Conservation (phyloP, 306 rosid species). For the Prosopis cineraria region DNA sequence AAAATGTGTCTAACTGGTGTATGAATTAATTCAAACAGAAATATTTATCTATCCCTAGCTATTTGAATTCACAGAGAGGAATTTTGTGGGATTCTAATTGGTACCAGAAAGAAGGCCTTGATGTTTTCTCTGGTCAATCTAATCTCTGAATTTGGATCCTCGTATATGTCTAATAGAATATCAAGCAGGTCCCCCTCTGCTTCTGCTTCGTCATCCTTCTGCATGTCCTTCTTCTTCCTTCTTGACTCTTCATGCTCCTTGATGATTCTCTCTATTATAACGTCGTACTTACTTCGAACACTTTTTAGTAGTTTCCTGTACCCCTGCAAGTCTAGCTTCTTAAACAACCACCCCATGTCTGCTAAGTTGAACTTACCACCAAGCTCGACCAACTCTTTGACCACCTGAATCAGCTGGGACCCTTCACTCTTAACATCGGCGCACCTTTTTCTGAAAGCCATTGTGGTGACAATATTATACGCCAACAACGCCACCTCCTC, state of each 20-base stretch:
- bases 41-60: not conserved
- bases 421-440: conserved; percentile 36
- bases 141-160: conserved; percentile 37
- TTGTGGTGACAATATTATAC: conserved; percentile 31
- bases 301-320: conserved; percentile 36
- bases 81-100: not conserved
- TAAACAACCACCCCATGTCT: conserved; percentile 44
- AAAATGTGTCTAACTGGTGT: not conserved
- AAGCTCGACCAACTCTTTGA: conserved; percentile 32
- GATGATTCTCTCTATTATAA: conserved; percentile 44
- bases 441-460: conserved; percentile 44
- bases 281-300: conserved; percentile 39
- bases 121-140: conserved; percentile 47
- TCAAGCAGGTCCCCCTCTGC: conserved; percentile 43
- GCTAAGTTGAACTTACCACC: conserved; percentile 29
- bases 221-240: not conserved
- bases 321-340: conserved; percentile 52
- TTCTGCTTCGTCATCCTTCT: not conserved
- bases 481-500: conserved; percentile 31
- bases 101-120: conserved; percentile 48
- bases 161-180: conserved; percentile 40
- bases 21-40: not conserved
- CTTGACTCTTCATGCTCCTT: conserved; percentile 47
- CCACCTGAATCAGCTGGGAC: conserved; percentile 22
- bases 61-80: not conserved